Conservation (phyloP, 176 grass and related monocot genomes). For the Cenchrus fungigraminus region DNA sequence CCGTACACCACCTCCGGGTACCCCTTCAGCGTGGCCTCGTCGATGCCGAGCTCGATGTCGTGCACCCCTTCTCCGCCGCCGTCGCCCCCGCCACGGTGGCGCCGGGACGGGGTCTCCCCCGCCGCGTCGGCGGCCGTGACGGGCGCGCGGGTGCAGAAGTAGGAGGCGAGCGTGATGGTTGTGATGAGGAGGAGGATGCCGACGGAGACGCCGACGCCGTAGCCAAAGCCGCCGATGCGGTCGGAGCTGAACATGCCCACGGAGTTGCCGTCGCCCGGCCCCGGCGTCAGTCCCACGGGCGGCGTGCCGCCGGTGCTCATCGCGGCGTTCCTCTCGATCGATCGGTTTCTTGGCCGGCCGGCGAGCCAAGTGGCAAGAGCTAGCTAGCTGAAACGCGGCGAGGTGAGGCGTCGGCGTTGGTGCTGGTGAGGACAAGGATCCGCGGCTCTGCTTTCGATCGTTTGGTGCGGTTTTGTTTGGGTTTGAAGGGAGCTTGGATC, state of each 20-base stretch:
- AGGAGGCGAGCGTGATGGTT: conserved; percentile 85
- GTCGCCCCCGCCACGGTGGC: background rate
- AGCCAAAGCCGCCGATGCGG: conserved; percentile 75
- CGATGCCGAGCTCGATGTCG: conserved; percentile 74
- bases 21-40: conserved; percentile 75
- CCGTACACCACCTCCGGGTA: conserved; percentile 83
- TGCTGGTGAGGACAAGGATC: conserved; percentile 13
- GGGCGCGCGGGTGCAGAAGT: conserved; percentile 75
- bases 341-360: conserved; percentile 5
- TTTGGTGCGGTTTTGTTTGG: conserved; percentile 57
- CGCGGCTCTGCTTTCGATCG: conserved; percentile 7
- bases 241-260: conserved; percentile 68
- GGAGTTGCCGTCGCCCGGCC: conserved; percentile 21
- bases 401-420: conserved; percentile 47
- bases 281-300: conserved; percentile 27
- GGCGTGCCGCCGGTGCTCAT: conserved; percentile 45
- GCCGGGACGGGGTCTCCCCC: background rate
- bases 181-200: conserved; percentile 92
- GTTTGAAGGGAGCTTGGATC: conserved; percentile 45
- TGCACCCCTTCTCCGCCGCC: background rate
- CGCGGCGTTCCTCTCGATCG: background rate
- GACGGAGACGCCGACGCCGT: conserved; percentile 85
- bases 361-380: background rate
- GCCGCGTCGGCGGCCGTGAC: background rate
- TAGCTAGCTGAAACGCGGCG: background rate